phyloP scores from a whole-genome alignment of 192 early-diverging fungal species.

The Backusella australiensis region DNA sequence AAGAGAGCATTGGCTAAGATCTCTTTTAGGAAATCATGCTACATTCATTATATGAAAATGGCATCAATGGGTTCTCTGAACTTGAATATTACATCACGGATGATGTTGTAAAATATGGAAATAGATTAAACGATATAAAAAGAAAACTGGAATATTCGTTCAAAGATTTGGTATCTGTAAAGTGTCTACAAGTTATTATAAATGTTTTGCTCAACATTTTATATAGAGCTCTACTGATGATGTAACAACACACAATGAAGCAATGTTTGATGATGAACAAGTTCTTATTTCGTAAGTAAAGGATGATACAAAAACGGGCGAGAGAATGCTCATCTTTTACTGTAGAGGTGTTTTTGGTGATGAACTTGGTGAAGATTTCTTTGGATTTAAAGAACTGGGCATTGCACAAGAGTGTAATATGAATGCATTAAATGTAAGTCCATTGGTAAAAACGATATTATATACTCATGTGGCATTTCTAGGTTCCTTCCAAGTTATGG shows the following conservation, averaged over 20 bases:
- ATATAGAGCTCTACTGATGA: slow-evolving; percentile 17
- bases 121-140: slow-evolving; percentile 73
- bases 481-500: slow-evolving; percentile 45
- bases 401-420: slow-evolving; percentile 72
- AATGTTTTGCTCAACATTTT: background rate
- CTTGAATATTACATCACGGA: slow-evolving; percentile 80
- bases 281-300: slow-evolving; percentile 31
- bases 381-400: slow-evolving; percentile 88
- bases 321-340: slow-evolving; percentile 10
- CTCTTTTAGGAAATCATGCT: slow-evolving; percentile 66
- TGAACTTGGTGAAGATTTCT: slow-evolving; percentile 82
- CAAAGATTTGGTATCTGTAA: slow-evolving; percentile 57
- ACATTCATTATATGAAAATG: slow-evolving; percentile 83
- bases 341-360: slow-evolving; percentile 61
- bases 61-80: slow-evolving; percentile 60
- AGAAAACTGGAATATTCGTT: slow-evolving; percentile 73
- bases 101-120: slow-evolving; percentile 73
- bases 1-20: background rate
- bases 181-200: too few relatives aligned
- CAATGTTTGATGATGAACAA: slow-evolving; percentile 32
- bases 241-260: slow-evolving; percentile 2
- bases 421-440: slow-evolving; percentile 40
- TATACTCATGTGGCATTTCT: background rate
- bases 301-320: too few relatives aligned
- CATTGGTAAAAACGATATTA: background rate